phyloP scores from a whole-genome alignment of 1,284 basidiomycete genomes.

The Xanthoconium separans region DNA sequence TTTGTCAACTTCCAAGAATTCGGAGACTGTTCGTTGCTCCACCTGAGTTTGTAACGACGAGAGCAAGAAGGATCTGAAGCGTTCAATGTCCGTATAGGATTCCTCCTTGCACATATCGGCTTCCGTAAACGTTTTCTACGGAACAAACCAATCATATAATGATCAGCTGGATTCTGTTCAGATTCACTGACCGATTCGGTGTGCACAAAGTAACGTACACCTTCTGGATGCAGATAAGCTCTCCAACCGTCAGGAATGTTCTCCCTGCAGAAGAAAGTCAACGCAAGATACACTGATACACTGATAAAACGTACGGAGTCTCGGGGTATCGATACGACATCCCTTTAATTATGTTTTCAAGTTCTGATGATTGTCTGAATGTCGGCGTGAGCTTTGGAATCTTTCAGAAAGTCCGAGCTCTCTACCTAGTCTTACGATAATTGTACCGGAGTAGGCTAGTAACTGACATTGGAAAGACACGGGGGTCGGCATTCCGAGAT shows the following conservation, averaged over 20 bases:
- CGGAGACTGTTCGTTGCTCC: neutral
- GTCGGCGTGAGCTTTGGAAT: constrained; percentile 1
- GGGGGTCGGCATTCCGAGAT: constrained; percentile 9
- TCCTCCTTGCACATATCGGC: constrained; percentile 21
- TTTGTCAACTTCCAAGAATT: constrained; percentile 16
- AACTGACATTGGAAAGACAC: constrained; percentile 19
- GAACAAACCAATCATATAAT: neutral
- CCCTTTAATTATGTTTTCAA: constrained; percentile 14
- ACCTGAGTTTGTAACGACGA: constrained; percentile 14
- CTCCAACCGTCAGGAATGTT: constrained; percentile 23
- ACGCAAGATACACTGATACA: neutral
- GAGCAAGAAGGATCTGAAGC: constrained; percentile 17
- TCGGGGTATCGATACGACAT: constrained; percentile 20
- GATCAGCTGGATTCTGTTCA: neutral
- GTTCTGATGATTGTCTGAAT: constrained; percentile 3
- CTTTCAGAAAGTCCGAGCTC: neutral
- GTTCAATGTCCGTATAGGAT: constrained; percentile 23
- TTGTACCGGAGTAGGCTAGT: constrained; percentile 19
- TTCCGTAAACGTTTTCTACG: constrained; percentile 34
- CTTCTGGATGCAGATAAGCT: constrained; percentile 29
- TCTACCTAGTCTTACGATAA: constrained; percentile 13
- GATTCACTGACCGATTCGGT: constrained; percentile 22
- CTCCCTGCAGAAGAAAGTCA: constrained; percentile 8
- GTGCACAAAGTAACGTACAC: constrained; percentile 31
- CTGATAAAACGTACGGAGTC: constrained; percentile 17